Conservation (phyloP, 495 filamentous ascomycete species). For the Cercophora samala region DNA sequence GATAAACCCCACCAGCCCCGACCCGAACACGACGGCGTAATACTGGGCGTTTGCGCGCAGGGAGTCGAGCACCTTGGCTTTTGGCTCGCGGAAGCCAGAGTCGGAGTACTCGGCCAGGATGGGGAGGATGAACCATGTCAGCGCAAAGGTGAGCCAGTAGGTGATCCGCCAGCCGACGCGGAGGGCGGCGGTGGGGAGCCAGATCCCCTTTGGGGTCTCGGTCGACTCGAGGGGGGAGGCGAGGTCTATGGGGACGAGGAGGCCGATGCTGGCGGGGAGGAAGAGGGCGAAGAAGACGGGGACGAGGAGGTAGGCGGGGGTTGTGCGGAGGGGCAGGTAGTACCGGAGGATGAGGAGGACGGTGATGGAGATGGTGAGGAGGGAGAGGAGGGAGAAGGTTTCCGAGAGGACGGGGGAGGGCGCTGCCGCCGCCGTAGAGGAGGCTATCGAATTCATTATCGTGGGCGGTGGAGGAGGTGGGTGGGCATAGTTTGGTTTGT, state of each 20-base stretch:
- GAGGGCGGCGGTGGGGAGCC: constrained; percentile 63
- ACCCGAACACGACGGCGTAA: constrained; percentile 71
- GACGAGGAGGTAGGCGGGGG: constrained; percentile 84
- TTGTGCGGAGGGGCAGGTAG: constrained; percentile 85
- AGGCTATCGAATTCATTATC: neutral
- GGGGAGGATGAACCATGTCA: constrained; percentile 95
- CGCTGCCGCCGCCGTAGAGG: no score
- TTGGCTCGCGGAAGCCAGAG: constrained; percentile 84
- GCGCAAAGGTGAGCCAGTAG: constrained; percentile 93
- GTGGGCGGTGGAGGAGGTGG: neutral
- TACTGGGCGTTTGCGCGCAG: constrained; percentile 83
- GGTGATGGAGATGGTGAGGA: constrained; percentile 67
- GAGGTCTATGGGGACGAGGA: constrained; percentile 93
- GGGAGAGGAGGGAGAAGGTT: constrained; percentile 67
- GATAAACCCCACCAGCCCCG: constrained; percentile 66
- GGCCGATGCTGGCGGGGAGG: constrained; percentile 87
- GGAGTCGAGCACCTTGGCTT: constrained; percentile 75
- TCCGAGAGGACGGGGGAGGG: constrained; percentile 31
- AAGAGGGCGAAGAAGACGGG: constrained; percentile 92
- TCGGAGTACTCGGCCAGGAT: constrained; percentile 90
- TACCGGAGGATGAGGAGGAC: constrained; percentile 81
- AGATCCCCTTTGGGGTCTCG: constrained; percentile 58
- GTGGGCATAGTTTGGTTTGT: constrained; percentile 15
- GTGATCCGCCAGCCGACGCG: constrained; percentile 86
- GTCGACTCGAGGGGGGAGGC: constrained; percentile 73